Evolutionary conservation across 768 basidiomycete genomes (phyloP).

Genomic region (Calvatia gigantea): DNA sequence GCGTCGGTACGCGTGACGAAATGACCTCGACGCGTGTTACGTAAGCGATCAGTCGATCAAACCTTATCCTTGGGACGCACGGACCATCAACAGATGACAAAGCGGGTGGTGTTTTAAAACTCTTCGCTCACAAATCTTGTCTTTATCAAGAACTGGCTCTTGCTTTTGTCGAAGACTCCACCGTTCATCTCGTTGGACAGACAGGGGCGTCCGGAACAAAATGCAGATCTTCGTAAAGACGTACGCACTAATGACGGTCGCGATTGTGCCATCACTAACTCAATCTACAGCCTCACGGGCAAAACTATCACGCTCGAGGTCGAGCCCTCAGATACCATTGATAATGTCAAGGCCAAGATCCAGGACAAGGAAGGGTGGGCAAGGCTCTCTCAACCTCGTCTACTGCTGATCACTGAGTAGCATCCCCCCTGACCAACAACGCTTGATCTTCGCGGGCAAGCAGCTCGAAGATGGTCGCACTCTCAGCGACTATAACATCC

Average conservation of each 20-base stretch:
- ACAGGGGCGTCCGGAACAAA: conserved; percentile 63
- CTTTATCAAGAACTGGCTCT: conserved; percentile 38
- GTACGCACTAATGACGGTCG: conserved; percentile 40
- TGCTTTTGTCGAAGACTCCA: conserved; percentile 94
- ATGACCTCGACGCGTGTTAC: conserved; percentile 14
- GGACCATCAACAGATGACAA: conserved; percentile 43
- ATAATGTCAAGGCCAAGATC: conserved; percentile 97
- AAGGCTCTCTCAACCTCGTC: not conserved
- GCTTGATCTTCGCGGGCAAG: conserved; percentile 98
- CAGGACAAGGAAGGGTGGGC: conserved; percentile 94
- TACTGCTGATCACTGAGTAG: conserved; percentile 31
- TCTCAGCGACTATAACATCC: conserved; percentile 94
- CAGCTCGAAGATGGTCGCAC: conserved; percentile 99
- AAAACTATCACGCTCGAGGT: conserved; percentile 99
- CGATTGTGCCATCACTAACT: conserved; percentile 4
- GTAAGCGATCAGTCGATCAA: conserved; percentile 18
- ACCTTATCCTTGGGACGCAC: conserved; percentile 34
- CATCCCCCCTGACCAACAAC: conserved; percentile 93
- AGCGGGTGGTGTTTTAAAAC: conserved; percentile 25
- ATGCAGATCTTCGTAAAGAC: conserved; percentile 99
- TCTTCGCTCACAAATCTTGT: conserved; percentile 16
- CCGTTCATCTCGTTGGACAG: conserved; percentile 87
- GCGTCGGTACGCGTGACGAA: conserved; percentile 19
- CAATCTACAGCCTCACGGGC: conserved; percentile 78
- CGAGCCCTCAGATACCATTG: conserved; percentile 95